Conservation (phyloP, 2,329 filamentous ascomycete species). For the Pseudocercospora fijiensis region DNA sequence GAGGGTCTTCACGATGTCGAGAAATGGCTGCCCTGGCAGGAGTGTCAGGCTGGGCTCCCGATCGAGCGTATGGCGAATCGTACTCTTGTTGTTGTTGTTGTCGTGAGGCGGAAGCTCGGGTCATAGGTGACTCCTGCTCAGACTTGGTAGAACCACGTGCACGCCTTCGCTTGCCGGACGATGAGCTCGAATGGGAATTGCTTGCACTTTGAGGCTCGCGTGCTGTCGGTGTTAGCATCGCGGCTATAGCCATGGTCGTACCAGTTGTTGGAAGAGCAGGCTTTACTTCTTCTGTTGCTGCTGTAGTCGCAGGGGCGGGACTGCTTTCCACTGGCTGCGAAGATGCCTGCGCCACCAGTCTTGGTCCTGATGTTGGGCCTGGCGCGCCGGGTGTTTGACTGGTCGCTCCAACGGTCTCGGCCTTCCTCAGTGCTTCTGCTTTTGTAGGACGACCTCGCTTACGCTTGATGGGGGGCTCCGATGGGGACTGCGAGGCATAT, state of each 20-base stretch:
- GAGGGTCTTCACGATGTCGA: slow-evolving; percentile 31
- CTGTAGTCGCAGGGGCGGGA: not conserved
- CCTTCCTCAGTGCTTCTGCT: slow-evolving; percentile 48
- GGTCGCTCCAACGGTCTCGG: slow-evolving; percentile 37
- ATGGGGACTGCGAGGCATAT: slow-evolving; percentile 27
- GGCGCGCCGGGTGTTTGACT: slow-evolving; percentile 38
- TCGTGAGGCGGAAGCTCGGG: slow-evolving; percentile 10
- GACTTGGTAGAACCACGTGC: slow-evolving; percentile 30
- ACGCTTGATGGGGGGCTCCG: slow-evolving; percentile 41
- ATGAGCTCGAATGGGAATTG: slow-evolving; percentile 32
- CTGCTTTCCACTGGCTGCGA: slow-evolving; percentile 10
- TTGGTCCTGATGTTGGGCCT: slow-evolving; percentile 39
- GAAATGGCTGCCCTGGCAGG: slow-evolving; percentile 31
- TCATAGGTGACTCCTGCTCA: slow-evolving; percentile 22
- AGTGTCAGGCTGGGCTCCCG: slow-evolving; percentile 25
- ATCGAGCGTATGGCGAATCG: slow-evolving; percentile 32
- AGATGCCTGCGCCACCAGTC: slow-evolving; percentile 17
- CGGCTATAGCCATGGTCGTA: slow-evolving; percentile 39
- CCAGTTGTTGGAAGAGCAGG: slow-evolving; percentile 17
- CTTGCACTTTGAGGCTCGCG: slow-evolving; percentile 31
- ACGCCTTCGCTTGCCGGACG: slow-evolving; percentile 36
- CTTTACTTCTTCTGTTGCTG: slow-evolving; percentile 22
- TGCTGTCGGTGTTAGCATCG: slow-evolving; percentile 36
- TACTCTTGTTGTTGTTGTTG: slow-evolving; percentile 21
- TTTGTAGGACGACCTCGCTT: slow-evolving; percentile 52